Evolutionary conservation across 352 stramenopile species (phyloP), one percentile per base, ranked within the genome.

Genomic region (Globisporangium irregulare): DNA sequence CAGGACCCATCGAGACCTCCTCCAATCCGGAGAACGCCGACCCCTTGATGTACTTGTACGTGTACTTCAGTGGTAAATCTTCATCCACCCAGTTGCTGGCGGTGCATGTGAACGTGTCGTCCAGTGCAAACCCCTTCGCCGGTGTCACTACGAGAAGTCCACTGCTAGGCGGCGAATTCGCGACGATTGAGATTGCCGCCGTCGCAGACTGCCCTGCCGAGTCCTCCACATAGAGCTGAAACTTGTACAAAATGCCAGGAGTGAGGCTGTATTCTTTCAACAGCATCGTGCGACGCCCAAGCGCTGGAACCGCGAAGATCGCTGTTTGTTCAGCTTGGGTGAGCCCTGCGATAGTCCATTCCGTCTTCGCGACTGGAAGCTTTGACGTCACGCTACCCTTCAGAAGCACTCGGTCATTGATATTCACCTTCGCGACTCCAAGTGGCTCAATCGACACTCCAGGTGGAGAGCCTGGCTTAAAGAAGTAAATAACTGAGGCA

Each of bases 1-100:
- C 78, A 0, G 83, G 80, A 22, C 80, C 77, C 50, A 92, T 66
- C 3, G 84, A 80, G 43, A 90, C 62, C 41, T 92, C 81, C 1
- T 60, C 70, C 12, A 77, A 81, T 32, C 76, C 75, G 0, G 76
- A 86, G 54, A 77, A 87, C 0, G 81, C 72, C 0, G 74, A 64
- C 2, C 80, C 84, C 25, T 84, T 82, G 50, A 92, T 92, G 64
- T 92, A 92, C 64, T 79, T 84, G 70, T 87, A 92, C n/a, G 79
- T 84, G 70, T 89, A 92, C 50, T 78, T 79, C 1, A 92, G 68
- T 12, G 84, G 84, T 58, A 79, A 58, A 54, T 90, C 82, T 43
- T 89, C 84, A 43, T 90, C 84, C 0, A 91, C 84, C 84, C 84
- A 92, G 55, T 87, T 75, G 20, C 69, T 80, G 12, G 76, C 76